Conservation (phyloP, 352 stramenopile species). For the Phytophthora boehmeriae region DNA sequence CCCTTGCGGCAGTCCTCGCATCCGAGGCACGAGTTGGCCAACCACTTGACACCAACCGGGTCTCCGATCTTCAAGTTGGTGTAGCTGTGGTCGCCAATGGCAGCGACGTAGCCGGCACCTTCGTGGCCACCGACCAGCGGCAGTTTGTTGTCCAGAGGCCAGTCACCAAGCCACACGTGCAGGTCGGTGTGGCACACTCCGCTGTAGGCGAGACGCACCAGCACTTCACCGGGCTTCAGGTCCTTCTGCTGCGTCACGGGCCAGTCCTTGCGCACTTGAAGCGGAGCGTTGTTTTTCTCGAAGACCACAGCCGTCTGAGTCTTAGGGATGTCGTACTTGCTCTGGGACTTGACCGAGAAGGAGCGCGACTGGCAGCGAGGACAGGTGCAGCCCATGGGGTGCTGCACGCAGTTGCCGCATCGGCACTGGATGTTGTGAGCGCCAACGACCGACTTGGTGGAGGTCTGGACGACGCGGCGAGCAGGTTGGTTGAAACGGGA, state of each 20-base stretch:
- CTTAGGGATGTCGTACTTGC: slow-evolving; percentile 52
- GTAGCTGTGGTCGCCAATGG: slow-evolving; percentile 41
- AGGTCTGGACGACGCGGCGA: slow-evolving; percentile 12
- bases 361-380: slow-evolving; percentile 29
- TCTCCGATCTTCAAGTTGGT: slow-evolving; percentile 44
- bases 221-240: slow-evolving; percentile 46
- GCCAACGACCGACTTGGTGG: slow-evolving; percentile 23
- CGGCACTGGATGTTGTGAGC: slow-evolving; percentile 25
- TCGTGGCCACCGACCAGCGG: slow-evolving; percentile 56
- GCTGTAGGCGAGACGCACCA: slow-evolving; percentile 52
- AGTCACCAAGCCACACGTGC: slow-evolving; percentile 43
- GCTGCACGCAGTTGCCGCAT: slow-evolving; percentile 34
- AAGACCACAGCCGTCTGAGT: slow-evolving; percentile 50
- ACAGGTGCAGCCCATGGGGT: slow-evolving; percentile 23
- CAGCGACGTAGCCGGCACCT: slow-evolving; percentile 47
- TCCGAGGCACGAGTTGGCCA: slow-evolving; percentile 45
- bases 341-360: slow-evolving; percentile 50
- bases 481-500: slow-evolving; percentile 33
- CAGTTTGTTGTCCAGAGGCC: slow-evolving; percentile 34
- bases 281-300: slow-evolving; percentile 45
- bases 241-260: slow-evolving; percentile 42
- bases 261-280: slow-evolving; percentile 51
- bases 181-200: slow-evolving; percentile 53
- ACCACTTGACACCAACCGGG: slow-evolving; percentile 44
- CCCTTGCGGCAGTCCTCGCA: slow-evolving; percentile 52